Base-by-base conservation (phyloP, 495 filamentous ascomycete genomes). In the Tricharina praecox region DNA sequence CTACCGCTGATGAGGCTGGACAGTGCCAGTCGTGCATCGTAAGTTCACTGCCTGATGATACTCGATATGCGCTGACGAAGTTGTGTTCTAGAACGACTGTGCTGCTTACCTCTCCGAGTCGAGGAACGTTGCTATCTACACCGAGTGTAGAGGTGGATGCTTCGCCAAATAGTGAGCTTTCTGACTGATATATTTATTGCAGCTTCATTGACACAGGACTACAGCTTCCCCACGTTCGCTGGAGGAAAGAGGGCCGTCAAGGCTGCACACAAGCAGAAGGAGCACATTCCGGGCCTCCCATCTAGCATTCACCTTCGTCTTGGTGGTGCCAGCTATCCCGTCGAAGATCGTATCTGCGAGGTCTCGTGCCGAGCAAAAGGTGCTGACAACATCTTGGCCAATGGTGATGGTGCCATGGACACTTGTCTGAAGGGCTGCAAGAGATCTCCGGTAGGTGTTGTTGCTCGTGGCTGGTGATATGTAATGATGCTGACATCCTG, bases 141-240 rank as follows among this genome's bases (percentile, higher is more conserved):
- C 10, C 23, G 24, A 33, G 26, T 46, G 43, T 19, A 24, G 43
- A 11, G 8, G 26, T 9, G 43, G 43, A n/a, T 46, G 43, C 43
- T 33, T 46, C 18, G 25, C 25, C n/a, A 46, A 7, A 46, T 46
- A 46, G 43, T 46, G 13, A 8, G 41, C 15, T 39, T 5, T 7
- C 15, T n/a, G n/a, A n/a, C n/a, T n/a, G n/a, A 8, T 39, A 5
- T 20, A 39, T 7, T n/a, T 25, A 4, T 10, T 1, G 3, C 1
- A 24, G 41, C 23, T 44, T 35, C 18, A 23, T 26, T 7, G 13
- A 33, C n/a, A 35, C 25, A 46, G n/a, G 15, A 13, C 15, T 26
- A 18, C 13, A 46, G 43, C 20, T 46, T 46, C 43, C 43, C 43
- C 8, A 7, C 9, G 20, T 32, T 2, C 43, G 34, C 21, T 8